phyloP scores from a whole-genome alignment of 1,284 basidiomycete species.

The Puccinia coronata region DNA sequence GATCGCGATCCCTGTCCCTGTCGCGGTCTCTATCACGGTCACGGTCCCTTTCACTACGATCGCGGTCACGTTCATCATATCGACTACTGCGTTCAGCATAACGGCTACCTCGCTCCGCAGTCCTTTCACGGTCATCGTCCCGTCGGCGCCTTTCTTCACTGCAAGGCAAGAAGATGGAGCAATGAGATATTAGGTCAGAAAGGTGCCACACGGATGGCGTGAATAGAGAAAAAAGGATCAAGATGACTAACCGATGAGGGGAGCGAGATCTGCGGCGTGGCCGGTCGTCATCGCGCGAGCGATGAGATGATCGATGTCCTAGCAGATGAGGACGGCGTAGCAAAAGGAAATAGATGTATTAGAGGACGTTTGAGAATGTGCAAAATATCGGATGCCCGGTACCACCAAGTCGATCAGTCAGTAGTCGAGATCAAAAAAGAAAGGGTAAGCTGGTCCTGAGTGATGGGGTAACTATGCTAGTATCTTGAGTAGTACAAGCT shows the following conservation, averaged over 20 bases:
- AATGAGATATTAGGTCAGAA: not conserved
- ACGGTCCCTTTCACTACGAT: constrained; percentile 61
- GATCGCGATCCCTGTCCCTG: constrained; percentile 53
- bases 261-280: constrained; percentile 43
- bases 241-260: constrained; percentile 41
- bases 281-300: constrained; percentile 37
- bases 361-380: constrained; percentile 11
- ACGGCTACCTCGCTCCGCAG: constrained; percentile 62
- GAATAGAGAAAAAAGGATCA: not conserved
- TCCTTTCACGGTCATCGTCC: constrained; percentile 30
- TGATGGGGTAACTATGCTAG: not conserved
- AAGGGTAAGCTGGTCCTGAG: not conserved
- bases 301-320: constrained; percentile 50
- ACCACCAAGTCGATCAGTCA: not conserved
- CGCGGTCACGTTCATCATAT: constrained; percentile 56
- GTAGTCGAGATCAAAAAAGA: not conserved
- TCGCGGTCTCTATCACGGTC: constrained; percentile 61
- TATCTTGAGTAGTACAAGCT: not conserved
- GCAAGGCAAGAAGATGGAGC: not conserved
- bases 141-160: constrained; percentile 45
- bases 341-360: constrained; percentile 4
- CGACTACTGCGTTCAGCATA: constrained; percentile 47
- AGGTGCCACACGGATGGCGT: not conserved
- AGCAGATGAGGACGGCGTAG: not conserved
- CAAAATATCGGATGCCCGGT: constrained; percentile 3